phyloP scores from a whole-genome alignment of 371 early-diverging fungal species.

The Mortierella sp. region DNA sequence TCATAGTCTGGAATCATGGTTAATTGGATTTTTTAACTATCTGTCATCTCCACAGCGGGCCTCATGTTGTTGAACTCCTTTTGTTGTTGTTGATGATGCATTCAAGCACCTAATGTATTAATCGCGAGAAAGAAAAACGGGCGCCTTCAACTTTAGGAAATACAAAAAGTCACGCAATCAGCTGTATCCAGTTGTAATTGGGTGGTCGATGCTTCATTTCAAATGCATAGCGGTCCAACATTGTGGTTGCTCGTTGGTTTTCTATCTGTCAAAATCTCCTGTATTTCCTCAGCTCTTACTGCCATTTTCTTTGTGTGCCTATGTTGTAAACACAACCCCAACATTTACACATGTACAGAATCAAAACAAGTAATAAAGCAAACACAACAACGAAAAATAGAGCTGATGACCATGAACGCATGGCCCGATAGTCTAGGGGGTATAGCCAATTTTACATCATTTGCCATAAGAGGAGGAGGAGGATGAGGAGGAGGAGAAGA shows the following conservation, averaged over 20 bases:
- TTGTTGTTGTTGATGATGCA: neutral
- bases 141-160: neutral
- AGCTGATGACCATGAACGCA: neutral
- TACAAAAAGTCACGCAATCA: neutral
- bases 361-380: too few relatives aligned
- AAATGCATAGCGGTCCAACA: neutral
- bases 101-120: neutral
- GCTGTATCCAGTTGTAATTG: neutral
- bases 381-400: neutral
- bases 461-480: neutral
- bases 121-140: neutral
- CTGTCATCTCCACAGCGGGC: neutral
- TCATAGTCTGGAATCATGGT: too few relatives aligned
- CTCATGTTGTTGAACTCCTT: neutral
- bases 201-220: slow-evolving; percentile 4
- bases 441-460: slow-evolving; percentile 4
- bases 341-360: too few relatives aligned
- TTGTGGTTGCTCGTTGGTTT: neutral
- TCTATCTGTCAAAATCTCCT: neutral
- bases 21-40: neutral
- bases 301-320: too few relatives aligned
- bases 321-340: too few relatives aligned
- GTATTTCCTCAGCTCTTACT: neutral
- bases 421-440: too few relatives aligned
- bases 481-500: neutral